Percentiles rank a stretch among this genome's conserved stretches.
phyloP scores from a whole-genome alignment of 2,329 filamentous ascomycete species.

The Ophiostoma himal-ulmi region DNA sequence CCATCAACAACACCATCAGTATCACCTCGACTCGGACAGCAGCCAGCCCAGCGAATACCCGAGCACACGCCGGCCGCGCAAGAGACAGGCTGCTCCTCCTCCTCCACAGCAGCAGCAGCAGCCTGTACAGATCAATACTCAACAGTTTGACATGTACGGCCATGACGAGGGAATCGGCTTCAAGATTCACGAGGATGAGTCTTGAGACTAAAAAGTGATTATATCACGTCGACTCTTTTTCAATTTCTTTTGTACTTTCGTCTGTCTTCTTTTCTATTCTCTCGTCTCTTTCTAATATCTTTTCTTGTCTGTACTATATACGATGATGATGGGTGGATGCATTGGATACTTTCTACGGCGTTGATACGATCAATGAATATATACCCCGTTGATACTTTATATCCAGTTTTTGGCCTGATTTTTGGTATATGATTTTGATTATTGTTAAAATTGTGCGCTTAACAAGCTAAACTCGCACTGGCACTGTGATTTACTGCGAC shows the following conservation, averaged over 20 bases:
- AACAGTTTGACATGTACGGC: conserved; percentile 8
- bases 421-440: background rate
- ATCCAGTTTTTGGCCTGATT: background rate
- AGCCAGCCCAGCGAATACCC: conserved; percentile 53
- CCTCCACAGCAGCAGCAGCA: background rate
- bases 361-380: background rate
- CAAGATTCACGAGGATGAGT: conserved; percentile 26
- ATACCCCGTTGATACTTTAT: background rate
- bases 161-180: conserved; percentile 23
- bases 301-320: conserved; percentile 3
- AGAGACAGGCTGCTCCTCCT: conserved; percentile 27
- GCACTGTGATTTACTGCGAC: too few species aligned
- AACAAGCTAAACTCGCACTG: too few species aligned
- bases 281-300: background rate
- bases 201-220: background rate
- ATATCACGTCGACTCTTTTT: background rate
- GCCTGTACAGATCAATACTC: conserved; percentile 22
- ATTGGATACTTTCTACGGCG: background rate
- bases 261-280: background rate
- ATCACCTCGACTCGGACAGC: conserved; percentile 36
- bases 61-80: conserved; percentile 42
- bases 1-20: background rate
- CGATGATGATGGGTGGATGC: background rate
- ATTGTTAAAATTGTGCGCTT: background rate
- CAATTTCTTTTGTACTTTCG: background rate